Base-by-base conservation (phyloP, 2,329 filamentous ascomycete species). In the Cladorrhinum sp. region DNA sequence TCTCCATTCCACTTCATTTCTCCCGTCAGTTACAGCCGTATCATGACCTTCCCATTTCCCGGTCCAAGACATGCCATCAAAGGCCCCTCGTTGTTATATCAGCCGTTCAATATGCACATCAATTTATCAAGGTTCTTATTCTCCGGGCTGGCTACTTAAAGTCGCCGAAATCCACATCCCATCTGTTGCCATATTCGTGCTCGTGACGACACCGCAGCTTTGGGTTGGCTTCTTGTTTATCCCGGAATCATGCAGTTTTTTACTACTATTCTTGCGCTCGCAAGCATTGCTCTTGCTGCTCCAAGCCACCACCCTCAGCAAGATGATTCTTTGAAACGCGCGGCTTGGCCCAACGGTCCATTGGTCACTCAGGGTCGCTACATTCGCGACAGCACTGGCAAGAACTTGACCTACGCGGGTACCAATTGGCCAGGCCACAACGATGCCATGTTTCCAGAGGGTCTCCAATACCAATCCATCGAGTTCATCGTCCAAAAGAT, bases 381-480 rank as follows among this genome's bases (percentile, higher is more conserved):
- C 67, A 78, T 82, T 54, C 72, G 75, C 49, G 76, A 81, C 61
- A 71, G 75, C 1, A 71, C 73, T 0, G 77, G 77, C 38, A 68
- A 75, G 2, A 75, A 74, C 32, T 72, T 85, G 32, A 79, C 75
- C 6, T 79, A 81, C 58, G 83, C 80, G 3, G 84, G 85, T 0
- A 78, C 79, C 12, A 88, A 88, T 65, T 88, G 85, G 85, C 83
- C 85, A 0, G 85, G 84, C 0, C 79, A 82, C 16, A 79, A 78
- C 50, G 84, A 86, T 50, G 78, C 81, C n/a, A 87, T 88, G 85
- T 77, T 88, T 0, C 85, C 85, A 0, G 85, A 88, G 64, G 85
- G 85, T 2, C 76, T 88, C 2, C 84, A 86, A 68, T 86, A 86
- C 70, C 79, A 81, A 36, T 86, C 84, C 0, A 77, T 88, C 52